Evolutionary conservation across 805 yeast species (phyloP).

Genomic region (Pichia deserticola): DNA sequence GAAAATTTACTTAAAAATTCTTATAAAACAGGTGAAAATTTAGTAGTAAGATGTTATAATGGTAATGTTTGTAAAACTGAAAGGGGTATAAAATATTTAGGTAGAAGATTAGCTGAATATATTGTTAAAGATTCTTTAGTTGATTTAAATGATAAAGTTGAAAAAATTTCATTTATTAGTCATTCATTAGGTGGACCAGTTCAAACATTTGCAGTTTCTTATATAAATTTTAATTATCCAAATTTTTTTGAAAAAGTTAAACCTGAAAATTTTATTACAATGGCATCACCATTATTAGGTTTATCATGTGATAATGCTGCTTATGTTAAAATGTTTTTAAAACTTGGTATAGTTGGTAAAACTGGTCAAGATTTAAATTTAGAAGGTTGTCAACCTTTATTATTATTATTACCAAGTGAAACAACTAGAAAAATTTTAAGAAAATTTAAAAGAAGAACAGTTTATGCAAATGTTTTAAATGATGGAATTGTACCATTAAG

Average conservation of each 20-base stretch:
- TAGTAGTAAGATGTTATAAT: conserved; percentile 74
- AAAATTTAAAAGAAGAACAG: conserved; percentile 60
- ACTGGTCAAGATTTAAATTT: conserved; percentile 90
- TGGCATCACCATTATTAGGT: conserved; percentile 89
- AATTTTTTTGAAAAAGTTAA: conserved; percentile 55
- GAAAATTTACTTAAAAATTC: conserved; percentile 59
- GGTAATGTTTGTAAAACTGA: conserved; percentile 87
- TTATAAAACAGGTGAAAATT: conserved; percentile 44
- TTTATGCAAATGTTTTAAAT: conserved; percentile 83
- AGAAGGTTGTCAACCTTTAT: conserved; percentile 48
- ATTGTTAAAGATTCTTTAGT: conserved; percentile 43
- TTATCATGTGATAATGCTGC: conserved; percentile 82
- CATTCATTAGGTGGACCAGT: conserved; percentile 93
- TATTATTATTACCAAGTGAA: conserved; percentile 68
- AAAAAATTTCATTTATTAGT: conserved; percentile 75
- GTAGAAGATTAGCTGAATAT: conserved; percentile 72
- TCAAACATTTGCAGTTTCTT: conserved; percentile 85
- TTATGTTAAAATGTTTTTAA: conserved; percentile 75
- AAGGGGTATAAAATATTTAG: conserved; percentile 77
- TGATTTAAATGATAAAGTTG: conserved; percentile 5
- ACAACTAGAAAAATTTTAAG: conserved; percentile 61
- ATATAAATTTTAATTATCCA: conserved; percentile 62
- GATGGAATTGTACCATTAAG: conserved; percentile 96
- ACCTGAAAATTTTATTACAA: conserved; percentile 72
- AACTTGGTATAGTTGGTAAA: conserved; percentile 83